Conservation (phyloP, 2,329 filamentous ascomycete species). For the Penicillium sp. region DNA sequence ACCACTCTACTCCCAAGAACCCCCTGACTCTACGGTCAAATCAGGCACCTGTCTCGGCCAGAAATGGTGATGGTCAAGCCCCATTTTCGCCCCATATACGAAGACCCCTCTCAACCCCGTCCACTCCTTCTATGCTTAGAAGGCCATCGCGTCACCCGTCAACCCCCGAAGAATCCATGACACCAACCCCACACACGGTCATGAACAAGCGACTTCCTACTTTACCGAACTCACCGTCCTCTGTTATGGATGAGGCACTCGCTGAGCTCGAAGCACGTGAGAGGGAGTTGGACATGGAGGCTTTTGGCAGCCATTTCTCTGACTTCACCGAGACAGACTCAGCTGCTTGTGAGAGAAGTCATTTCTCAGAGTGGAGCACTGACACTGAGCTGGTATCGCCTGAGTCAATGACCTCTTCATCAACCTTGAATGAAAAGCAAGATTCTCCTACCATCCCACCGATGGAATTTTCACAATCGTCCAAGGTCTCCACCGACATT, state of each 20-base stretch:
- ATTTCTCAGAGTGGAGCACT: conserved; percentile 48
- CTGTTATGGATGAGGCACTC: conserved; percentile 49
- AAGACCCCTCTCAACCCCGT: conserved; percentile 21
- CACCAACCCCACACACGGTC: conserved; percentile 34
- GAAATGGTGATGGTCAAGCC: conserved; percentile 23
- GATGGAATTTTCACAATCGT: conserved; percentile 30
- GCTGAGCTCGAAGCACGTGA: conserved; percentile 41
- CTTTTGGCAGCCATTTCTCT: conserved; percentile 49
- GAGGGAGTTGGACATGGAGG: conserved; percentile 37
- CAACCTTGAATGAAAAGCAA: conserved; percentile 37
- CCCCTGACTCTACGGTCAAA: conserved; percentile 36
- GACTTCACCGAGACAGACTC: conserved; percentile 44
- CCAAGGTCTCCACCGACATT: conserved; percentile 26
- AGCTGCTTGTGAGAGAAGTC: conserved; percentile 37
- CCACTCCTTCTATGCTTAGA: conserved; percentile 31
- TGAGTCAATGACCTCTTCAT: conserved; percentile 43
- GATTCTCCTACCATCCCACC: conserved; percentile 26
- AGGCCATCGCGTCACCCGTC: conserved; percentile 22
- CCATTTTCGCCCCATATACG: conserved; percentile 9
- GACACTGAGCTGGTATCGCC: conserved; percentile 42
- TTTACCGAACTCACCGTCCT: conserved; percentile 52
- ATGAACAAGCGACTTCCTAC: conserved; percentile 50
- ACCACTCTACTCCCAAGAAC: conserved; percentile 32
- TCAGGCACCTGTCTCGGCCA: conserved; percentile 7
- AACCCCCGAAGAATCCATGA: conserved; percentile 27